Conservation (phyloP, 2,329 filamentous ascomycete genomes). For the Cadophora malorum region DNA sequence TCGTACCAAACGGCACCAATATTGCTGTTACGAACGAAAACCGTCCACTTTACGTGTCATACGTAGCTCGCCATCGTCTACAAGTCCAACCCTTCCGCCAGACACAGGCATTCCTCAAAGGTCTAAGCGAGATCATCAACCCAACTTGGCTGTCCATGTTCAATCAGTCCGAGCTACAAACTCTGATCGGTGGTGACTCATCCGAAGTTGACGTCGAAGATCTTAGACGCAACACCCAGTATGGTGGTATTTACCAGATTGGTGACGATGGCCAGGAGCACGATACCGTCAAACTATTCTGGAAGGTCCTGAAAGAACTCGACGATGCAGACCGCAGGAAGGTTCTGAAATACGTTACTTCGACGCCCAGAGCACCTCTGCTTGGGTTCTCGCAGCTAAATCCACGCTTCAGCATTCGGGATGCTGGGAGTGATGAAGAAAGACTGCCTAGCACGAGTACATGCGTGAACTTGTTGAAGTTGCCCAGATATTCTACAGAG, state of each 20-base stretch:
- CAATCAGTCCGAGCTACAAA: conserved; percentile 94
- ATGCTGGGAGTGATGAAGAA: conserved; percentile 77
- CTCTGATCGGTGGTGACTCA: conserved; percentile 86
- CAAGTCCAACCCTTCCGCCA: conserved; percentile 81
- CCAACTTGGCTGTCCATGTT: conserved; percentile 98
- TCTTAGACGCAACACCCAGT: conserved; percentile 81
- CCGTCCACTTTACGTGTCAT: conserved; percentile 90
- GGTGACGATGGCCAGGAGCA: conserved; percentile 91
- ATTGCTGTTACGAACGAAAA: conserved; percentile 89
- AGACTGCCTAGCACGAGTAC: conserved; percentile 92
- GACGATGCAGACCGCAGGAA: conserved; percentile 79
- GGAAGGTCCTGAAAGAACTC: conserved; percentile 83
- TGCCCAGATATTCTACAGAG: conserved; percentile 79
- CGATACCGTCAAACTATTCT: conserved; percentile 84
- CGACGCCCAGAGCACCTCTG: conserved; percentile 86
- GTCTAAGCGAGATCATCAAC: conserved; percentile 85
- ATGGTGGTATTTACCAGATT: conserved; percentile 86
- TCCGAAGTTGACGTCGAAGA: conserved; percentile 88
- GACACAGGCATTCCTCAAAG: conserved; percentile 85
- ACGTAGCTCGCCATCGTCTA: conserved; percentile 86
- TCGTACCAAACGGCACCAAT: conserved; percentile 79
- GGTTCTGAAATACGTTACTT: conserved; percentile 95
- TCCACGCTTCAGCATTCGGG: conserved; percentile 87
- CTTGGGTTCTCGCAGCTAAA: conserved; percentile 87
- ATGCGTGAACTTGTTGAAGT: conserved; percentile 92